Conservation (phyloP, 2,329 filamentous ascomycete genomes). For the Fusarium virguliforme region DNA sequence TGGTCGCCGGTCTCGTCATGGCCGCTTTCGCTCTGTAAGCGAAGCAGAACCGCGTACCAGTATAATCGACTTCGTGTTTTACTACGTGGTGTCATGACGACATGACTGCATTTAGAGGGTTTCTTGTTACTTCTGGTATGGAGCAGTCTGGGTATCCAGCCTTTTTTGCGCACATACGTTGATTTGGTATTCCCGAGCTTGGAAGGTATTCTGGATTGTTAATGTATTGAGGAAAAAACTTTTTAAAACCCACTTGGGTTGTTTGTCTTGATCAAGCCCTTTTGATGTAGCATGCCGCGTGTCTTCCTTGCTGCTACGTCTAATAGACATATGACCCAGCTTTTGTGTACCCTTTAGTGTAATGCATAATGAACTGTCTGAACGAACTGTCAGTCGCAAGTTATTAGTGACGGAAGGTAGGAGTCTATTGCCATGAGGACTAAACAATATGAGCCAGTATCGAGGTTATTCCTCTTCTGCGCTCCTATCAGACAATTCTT, state of each 20-base stretch:
- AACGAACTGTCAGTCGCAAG: too few species aligned
- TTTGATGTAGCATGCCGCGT: constrained; percentile 49
- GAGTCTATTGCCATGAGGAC: too few species aligned
- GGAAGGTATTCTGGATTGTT: constrained; percentile 53
- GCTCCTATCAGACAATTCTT: too few species aligned
- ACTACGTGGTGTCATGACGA: constrained; percentile 50
- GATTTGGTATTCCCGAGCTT: constrained; percentile 49
- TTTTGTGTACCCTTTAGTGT: constrained; percentile 27
- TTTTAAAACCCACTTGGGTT: constrained; percentile 51
- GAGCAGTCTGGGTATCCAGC: constrained; percentile 48
- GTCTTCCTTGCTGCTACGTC: constrained; percentile 49
- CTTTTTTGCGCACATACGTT: constrained; percentile 53
- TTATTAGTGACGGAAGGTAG: too few species aligned
- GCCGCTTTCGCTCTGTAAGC: constrained; percentile 63
- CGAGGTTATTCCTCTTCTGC: too few species aligned
- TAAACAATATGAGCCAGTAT: too few species aligned
- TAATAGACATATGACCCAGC: constrained; percentile 52
- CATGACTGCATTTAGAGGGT: constrained; percentile 54
- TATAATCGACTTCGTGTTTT: constrained; percentile 43
- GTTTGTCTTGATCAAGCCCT: constrained; percentile 49
- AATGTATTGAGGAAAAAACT: constrained; percentile 52
- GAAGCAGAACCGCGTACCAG: constrained; percentile 25
- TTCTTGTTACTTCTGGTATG: constrained; percentile 49
- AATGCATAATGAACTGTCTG: constrained; percentile 33
- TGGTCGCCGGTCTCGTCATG: constrained; percentile 60